These are phyloP conservation scores for Coemansia reversa DNA, from an alignment of 192 early-diverging fungal genomes.

Conservation along the genomic window DNA sequence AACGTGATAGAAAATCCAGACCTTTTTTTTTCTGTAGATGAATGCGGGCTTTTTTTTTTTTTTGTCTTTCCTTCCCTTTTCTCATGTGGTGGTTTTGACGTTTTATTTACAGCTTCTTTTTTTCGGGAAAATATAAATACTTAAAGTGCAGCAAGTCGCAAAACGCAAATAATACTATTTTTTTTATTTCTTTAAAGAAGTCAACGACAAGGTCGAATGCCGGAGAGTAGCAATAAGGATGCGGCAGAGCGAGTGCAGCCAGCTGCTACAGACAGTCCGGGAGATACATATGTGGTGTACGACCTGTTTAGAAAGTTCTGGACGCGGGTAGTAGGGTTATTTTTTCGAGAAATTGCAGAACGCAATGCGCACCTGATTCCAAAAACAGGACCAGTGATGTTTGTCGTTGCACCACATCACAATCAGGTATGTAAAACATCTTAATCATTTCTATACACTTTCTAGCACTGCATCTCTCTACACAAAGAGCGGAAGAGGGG, in stretches of 20 bases:
- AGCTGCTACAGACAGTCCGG: neutral
- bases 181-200: slow-evolving; percentile 6
- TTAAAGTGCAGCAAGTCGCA: slow-evolving; percentile 1
- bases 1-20: too few species aligned
- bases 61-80: neutral
- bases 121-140: neutral
- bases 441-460: too few species aligned
- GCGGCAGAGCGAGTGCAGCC: too few species aligned
- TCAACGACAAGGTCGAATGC: neutral
- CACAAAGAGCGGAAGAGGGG: too few species aligned
- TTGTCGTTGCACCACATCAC: slow-evolving; percentile 81
- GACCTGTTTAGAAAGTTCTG: slow-evolving; percentile 69
- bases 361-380: slow-evolving; percentile 85
- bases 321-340: slow-evolving; percentile 67
- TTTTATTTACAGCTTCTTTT: neutral
- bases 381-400: slow-evolving; percentile 84
- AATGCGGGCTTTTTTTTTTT: neutral
- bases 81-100: neutral
- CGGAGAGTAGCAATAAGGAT: neutral
- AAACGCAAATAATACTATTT: slow-evolving; percentile 1
- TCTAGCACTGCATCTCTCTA: too few species aligned
- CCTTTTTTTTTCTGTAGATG: too few species aligned
- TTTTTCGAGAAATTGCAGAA: slow-evolving; percentile 87
- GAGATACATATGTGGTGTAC: slow-evolving; percentile 55
- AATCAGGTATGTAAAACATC: slow-evolving; percentile 57